A percentile compares a stretch with the other conserved stretches of the same genome.
Conservation (phyloP, 805 yeast genomes). For the Saccharomycopsis sp. region DNA sequence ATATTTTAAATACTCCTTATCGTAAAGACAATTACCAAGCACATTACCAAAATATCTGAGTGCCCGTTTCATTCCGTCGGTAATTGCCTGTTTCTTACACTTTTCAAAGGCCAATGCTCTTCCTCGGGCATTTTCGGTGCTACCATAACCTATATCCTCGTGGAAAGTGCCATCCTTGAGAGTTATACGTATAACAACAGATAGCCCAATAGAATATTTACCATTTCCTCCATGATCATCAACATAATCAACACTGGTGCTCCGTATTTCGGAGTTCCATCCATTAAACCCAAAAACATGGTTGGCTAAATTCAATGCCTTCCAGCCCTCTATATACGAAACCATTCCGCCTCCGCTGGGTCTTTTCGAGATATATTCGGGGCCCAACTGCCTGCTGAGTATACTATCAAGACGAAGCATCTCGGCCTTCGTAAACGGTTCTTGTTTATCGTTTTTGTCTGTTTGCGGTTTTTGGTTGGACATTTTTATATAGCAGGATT, state of each 20-base stretch:
- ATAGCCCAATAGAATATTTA: constrained; percentile 53
- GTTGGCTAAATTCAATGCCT: constrained; percentile 71
- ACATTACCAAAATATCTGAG: constrained; percentile 78
- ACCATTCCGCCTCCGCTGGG: constrained; percentile 67
- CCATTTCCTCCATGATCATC: constrained; percentile 50
- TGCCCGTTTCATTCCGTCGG: constrained; percentile 77
- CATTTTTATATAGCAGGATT: no score
- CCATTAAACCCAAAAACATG: constrained; percentile 80
- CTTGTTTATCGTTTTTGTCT: background rate
- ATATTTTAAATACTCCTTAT: constrained; percentile 53
- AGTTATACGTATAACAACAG: constrained; percentile 36
- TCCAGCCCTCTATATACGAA: constrained; percentile 79
- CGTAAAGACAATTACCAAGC: constrained; percentile 79
- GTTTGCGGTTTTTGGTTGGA: background rate
- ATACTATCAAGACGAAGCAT: constrained; percentile 24
- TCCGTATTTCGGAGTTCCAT: constrained; percentile 69
- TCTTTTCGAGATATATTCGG: constrained; percentile 69
- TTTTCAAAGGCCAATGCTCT: constrained; percentile 77
- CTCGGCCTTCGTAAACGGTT: constrained; percentile 10
- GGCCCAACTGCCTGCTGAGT: constrained; percentile 52
- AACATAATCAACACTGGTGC: constrained; percentile 60
- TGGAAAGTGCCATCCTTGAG: constrained; percentile 71
- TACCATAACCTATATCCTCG: constrained; percentile 85
- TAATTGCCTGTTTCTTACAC: constrained; percentile 76
- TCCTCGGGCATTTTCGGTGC: constrained; percentile 63